Evolutionary conservation across 495 filamentous ascomycete genomes (phyloP).

Genomic region (Durotheca rogersii): DNA sequence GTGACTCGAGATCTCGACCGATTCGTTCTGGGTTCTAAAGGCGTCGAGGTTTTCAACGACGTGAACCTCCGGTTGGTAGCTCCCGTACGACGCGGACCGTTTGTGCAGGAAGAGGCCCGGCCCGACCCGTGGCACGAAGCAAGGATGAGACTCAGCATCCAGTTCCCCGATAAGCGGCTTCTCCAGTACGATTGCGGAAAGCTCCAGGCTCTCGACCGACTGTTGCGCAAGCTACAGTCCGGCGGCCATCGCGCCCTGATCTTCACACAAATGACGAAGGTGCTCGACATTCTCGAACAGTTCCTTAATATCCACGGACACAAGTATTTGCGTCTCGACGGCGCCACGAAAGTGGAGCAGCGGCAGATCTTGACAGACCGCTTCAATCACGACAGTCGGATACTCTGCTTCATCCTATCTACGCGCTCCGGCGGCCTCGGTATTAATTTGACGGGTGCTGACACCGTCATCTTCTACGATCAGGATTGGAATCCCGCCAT

Average conservation of each 20-base stretch:
- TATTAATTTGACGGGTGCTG: slow-evolving; percentile 94
- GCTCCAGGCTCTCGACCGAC: slow-evolving; percentile 82
- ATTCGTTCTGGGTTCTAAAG: slow-evolving; percentile 59
- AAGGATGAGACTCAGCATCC: slow-evolving; percentile 88
- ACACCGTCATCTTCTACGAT: slow-evolving; percentile 99
- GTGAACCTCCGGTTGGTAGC: slow-evolving; percentile 46
- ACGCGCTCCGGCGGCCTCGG: slow-evolving; percentile 93
- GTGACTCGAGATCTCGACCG: slow-evolving; percentile 74
- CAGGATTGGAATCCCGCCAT: slow-evolving; percentile 99
- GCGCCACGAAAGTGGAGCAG: slow-evolving; percentile 90
- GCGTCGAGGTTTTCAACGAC: slow-evolving; percentile 61
- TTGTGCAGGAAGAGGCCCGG: slow-evolving; percentile 53
- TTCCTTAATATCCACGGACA: slow-evolving; percentile 98
- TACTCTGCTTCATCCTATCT: slow-evolving; percentile 92
- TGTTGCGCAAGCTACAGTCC: slow-evolving; percentile 83
- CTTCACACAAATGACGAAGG: slow-evolving; percentile 99
- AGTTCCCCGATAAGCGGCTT: slow-evolving; percentile 93
- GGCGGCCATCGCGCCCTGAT: slow-evolving; percentile 92
- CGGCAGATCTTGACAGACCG: slow-evolving; percentile 93
- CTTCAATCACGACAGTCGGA: slow-evolving; percentile 92
- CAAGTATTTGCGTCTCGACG: slow-evolving; percentile 93
- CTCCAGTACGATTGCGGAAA: slow-evolving; percentile 98
- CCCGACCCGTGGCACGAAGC: slow-evolving; percentile 90
- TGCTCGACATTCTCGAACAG: slow-evolving; percentile 94
- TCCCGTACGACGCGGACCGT: slow-evolving; percentile 47